Evolutionary conservation across 352 stramenopile species (phyloP), one percentile per base, ranked within the genome.

Genomic region (Pythium plurisporium): DNA sequence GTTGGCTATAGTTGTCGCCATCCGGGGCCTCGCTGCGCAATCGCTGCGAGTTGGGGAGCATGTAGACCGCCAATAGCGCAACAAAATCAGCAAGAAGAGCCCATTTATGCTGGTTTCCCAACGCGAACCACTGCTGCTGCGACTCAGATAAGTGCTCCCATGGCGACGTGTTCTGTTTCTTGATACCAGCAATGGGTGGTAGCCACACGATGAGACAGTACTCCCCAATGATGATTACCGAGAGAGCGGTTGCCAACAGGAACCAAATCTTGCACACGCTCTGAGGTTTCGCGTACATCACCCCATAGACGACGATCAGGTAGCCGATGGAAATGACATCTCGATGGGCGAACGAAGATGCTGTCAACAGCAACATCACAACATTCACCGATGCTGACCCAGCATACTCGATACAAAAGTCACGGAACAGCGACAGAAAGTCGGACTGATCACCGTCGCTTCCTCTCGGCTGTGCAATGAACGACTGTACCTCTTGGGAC

Each of bases 331-430:
- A 86, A 31, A 93, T 73, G 17, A 89, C 56, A 46, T 92, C 82
- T 60, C 82, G 75, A 47, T 89, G 85, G 1, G 89, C 67, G 55
- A 94, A 95, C 42, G 76, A 75, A 19, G 85, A 89, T n/a, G 89
- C 69, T 42, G 80, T 87, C 8, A 95, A 54, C 55, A 88, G 46
- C 2, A 93, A 60, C 70, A 89, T 91, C 41, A 89, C 71, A 2
- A 90, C 60, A 45, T 89, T 91, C 30, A 94, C 80, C 1, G 79
- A 89, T 23, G 80, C 78, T 27, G 87, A 86, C 44, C 73, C 84
- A 10, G 82, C 82, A 59, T 92, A 90, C 38, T 73, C 79, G 38
- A 80, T 73, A 34, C 79, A 82, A 40, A 92, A 90, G 20, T 66
- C 71, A 19, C 78, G 65, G 37, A 92, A 67, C 27, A 71, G 82